Base-by-base conservation (phyloP, 2,329 filamentous ascomycete genomes). In the Pseudocercospora macadamiae region DNA sequence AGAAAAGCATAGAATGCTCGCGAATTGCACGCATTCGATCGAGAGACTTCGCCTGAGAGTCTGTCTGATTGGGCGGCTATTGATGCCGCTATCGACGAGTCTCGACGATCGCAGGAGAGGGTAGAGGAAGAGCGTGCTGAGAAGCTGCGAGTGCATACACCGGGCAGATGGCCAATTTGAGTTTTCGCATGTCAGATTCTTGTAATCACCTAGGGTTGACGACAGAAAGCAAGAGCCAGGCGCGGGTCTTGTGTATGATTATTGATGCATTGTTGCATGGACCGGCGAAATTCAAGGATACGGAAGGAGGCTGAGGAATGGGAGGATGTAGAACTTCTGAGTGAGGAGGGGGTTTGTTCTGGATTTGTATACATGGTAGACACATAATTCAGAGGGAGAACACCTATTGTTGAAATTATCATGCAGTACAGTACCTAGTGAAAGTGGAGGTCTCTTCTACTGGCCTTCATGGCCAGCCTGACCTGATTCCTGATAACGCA, bases 1-100 rank as follows among this genome's bases (percentile, higher is more conserved):
- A 85, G 88, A 71, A 90, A 90, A 82, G 88, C 88, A 57, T 88
- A 86, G 71, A 60, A 62, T 42, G 55, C 64, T 28, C 52, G 36
- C 36, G 63, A 65, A 26, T 51, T 62, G 48, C 54, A 58, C 10
- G 55, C 55, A 8, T 64, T 66, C 25, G 65, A 64, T 26, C 62
- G 60, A 7, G 60, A 63, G 44, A 67, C 64, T 19, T 51, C 55
- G 14, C 14, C 48, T 5, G 54, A 60, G 18, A 21, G 36, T 4
- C 28, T 52, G 34, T 18, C 21, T 3, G 52, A 52, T 25, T 57
- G 47, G 30, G 26, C 21, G 23, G 51, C 18, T 7, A 26, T 60
- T 3, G 54, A 58, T 23, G 49, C 21, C 16, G 37, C 16, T 1
- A 55, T 53, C 14, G 57, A 30, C 7, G 37, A 53, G 47, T 51